phyloP scores from a whole-genome alignment of 2,329 filamentous ascomycete species.

The Colletotrichum phormii region DNA sequence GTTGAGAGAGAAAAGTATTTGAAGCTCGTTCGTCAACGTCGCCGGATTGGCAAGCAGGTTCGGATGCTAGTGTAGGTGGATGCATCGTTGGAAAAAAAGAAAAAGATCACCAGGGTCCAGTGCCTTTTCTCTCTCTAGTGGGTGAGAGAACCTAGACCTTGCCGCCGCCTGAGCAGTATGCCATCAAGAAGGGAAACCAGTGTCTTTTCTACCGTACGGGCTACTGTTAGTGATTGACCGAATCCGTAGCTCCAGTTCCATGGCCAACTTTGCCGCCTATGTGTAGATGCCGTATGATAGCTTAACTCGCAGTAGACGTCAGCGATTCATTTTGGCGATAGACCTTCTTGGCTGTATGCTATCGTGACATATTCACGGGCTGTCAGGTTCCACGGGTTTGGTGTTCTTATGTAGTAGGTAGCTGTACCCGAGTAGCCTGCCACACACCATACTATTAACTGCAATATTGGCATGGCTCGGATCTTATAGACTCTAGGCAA shows the following conservation, averaged over 20 bases:
- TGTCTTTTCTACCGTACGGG: not conserved
- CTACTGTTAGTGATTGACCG: not conserved
- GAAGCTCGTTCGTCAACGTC: not conserved
- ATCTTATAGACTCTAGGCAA: not conserved
- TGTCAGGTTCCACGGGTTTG: not conserved
- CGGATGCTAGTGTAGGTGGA: not conserved
- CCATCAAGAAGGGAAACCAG: not conserved
- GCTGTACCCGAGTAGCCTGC: not conserved
- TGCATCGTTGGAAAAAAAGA: not conserved
- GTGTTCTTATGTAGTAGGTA: not conserved
- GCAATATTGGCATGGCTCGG: conserved; percentile 6
- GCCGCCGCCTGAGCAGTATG: not conserved
- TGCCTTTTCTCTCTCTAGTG: not conserved
- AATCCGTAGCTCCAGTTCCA: not conserved
- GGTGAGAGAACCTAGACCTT: not conserved
- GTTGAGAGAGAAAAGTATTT: not conserved
- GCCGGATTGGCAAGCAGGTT: not conserved
- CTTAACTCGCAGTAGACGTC: not conserved
- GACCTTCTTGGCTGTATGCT: not conserved
- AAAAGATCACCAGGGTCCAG: conserved; percentile 17
- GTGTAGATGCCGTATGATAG: not conserved
- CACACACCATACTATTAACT: not conserved
- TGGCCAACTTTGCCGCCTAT: not conserved
- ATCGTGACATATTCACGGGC: no score
- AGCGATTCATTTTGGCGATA: not conserved